Percentiles rank a stretch among this genome's conserved stretches.
phyloP scores from a whole-genome alignment of 306 rosid species.

The Cicer chorassanicum region DNA sequence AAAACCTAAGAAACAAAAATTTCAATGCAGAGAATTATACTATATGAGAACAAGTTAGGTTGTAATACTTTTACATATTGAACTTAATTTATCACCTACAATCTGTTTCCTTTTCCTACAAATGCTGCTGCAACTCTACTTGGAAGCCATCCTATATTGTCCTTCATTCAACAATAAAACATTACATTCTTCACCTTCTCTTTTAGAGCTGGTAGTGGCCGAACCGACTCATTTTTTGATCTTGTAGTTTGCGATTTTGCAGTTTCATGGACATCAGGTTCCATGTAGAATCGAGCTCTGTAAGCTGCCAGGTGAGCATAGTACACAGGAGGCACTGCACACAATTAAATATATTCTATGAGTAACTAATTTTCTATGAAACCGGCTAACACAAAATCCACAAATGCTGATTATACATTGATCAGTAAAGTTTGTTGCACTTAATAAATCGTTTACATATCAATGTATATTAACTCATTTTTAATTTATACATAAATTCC shows the following conservation, averaged over 20 bases:
- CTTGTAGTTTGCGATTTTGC: conserved; percentile 48
- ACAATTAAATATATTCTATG: no score
- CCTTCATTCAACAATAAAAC: conserved; percentile 70
- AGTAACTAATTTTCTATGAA: background rate
- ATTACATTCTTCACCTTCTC: conserved; percentile 77
- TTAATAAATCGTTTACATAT: background rate
- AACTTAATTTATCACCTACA: conserved; percentile 28
- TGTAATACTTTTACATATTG: conserved; percentile 29
- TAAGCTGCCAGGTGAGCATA: conserved; percentile 84
- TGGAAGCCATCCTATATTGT: conserved; percentile 12
- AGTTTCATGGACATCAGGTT: conserved; percentile 54
- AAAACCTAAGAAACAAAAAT: conserved; percentile 40
- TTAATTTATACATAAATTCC: no score
- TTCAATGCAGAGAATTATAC: conserved; percentile 33
- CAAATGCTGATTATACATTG: no score
- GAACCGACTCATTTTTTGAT: conserved; percentile 56
- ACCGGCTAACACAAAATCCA: background rate
- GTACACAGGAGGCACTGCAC: conserved; percentile 76
- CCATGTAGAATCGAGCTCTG: conserved; percentile 82
- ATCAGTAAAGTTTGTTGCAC: no score
- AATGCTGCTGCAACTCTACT: conserved; percentile 29
- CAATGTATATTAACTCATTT: background rate
- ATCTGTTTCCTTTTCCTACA: conserved; percentile 34
- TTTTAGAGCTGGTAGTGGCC: conserved; percentile 76
- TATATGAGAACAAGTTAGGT: conserved; percentile 41